Evolutionary conservation across 2,329 filamentous ascomycete genomes (phyloP).

Genomic region (Byssoonygena ceratinophila): DNA sequence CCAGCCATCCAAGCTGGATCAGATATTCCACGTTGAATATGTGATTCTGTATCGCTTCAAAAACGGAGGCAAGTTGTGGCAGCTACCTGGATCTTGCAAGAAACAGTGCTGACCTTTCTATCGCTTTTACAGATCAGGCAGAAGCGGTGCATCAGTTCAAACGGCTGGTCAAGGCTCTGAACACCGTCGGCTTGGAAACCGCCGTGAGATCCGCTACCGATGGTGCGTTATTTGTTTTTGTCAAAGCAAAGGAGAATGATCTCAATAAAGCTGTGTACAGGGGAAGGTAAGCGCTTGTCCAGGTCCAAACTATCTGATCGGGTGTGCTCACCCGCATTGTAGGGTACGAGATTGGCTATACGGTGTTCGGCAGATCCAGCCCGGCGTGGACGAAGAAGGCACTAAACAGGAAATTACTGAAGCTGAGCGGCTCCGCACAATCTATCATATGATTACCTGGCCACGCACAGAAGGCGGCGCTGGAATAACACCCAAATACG

Average conservation of each 20-base stretch:
- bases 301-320: neutral
- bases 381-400: slow-evolving; percentile 58
- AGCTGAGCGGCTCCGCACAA: slow-evolving; percentile 75
- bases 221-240: slow-evolving; percentile 68
- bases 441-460: slow-evolving; percentile 74
- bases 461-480: slow-evolving; percentile 65
- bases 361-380: slow-evolving; percentile 68
- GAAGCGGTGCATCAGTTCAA: slow-evolving; percentile 66
- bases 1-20: slow-evolving; percentile 22
- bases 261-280: slow-evolving; percentile 74
- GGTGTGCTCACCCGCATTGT: slow-evolving; percentile 3
- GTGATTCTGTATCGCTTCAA: slow-evolving; percentile 71
- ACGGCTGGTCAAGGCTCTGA: slow-evolving; percentile 63
- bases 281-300: slow-evolving; percentile 48
- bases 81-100: neutral
- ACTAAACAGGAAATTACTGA: slow-evolving; percentile 73
- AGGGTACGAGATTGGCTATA: slow-evolving; percentile 91
- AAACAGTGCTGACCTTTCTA: slow-evolving; percentile 25
- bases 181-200: slow-evolving; percentile 68
- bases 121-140: slow-evolving; percentile 41
- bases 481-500: slow-evolving; percentile 58
- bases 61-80: slow-evolving; percentile 46
- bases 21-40: slow-evolving; percentile 70
- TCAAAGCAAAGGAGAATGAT: slow-evolving; percentile 66
- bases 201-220: slow-evolving; percentile 75